Evolutionary conservation across 352 stramenopile species (phyloP), one percentile per base, ranked within the genome.

Genomic region (Globisporangium polare): DNA sequence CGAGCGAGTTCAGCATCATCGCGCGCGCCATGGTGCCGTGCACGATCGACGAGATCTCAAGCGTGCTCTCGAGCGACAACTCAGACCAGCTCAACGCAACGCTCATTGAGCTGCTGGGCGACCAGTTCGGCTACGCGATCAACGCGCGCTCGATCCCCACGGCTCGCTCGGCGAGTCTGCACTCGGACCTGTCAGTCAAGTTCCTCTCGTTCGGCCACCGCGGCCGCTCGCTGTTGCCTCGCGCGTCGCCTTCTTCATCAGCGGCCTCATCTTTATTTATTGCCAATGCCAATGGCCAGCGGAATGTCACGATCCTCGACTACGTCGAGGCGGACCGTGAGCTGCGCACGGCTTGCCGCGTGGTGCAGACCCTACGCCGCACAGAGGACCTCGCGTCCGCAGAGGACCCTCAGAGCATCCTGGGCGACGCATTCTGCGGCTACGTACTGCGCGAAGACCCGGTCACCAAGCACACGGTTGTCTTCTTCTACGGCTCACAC

Each of bases 51-150:
- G 68, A 74, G 56, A 22, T 74, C 45, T 62, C 50, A 9, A 53
- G 53, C 18, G 52, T 66, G 24, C 39, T 74, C 18, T 72, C 68
- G 45, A 47, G 55, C 27, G 60, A 69, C 10, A 43, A 72, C 39
- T 66, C 66, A 20, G 68, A 74, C 52, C 59, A 63, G 39, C 68
- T 66, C 50, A 74, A 74, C 63, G 68, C 64, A 8, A 71, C 50
- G 26, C 57, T 74, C 43, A 52, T 74, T 42, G 68, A 65, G 26
- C 47, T 74, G 35, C 65, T 69, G 26, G 68, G 68, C 26, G n/a
- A 53, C 13, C 55, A 63, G 35, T 74, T 64, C 53, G 54, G 33
- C 29, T 74, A 72, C 46, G 68, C 63, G 24, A 53, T 74, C 49
- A 74, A 66, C 26, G 52, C 72, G 24, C 64, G 68, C 26, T 56